Evolutionary conservation across 495 filamentous ascomycete species (phyloP), one percentile per base, ranked within the genome.

Genomic region (Penicillium malachiteum): DNA sequence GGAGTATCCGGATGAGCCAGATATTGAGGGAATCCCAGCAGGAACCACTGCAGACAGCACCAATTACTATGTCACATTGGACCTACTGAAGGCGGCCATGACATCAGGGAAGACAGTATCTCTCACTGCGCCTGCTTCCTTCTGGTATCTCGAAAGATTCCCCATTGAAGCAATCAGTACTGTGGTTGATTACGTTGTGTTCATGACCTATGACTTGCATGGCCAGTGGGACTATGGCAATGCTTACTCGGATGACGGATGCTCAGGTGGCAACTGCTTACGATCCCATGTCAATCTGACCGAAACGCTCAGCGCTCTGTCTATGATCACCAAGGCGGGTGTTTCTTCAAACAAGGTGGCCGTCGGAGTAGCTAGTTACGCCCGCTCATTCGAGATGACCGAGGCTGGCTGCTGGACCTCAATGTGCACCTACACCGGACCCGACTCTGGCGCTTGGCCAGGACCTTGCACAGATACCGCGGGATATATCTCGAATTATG

Each of bases 261-360:
- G 50, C 7, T 0, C 37, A 0, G 18, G 4, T 0, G 50, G 50
- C 0, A 38, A 66, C 54, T 77, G 75, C 55, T 63, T 77, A 1
- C 62, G 69, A 8, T 65, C 58, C 4, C 74, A 77, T 44, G 65
- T 76, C 18, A 77, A 77, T 40, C 12, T 56, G 35, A 74, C 74
- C 4, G 75, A 78, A 56, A 77, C 74, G 4, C 48, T 54, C 13
- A 47, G 65, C 31, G 62, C 71, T 5, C 56, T 78, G 1, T 51
- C 64, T 10, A 72, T 78, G 68, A 67, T 80, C 16, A 76, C 76
- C 42, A 79, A 79, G 51, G 74, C 75, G 0, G 68, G 69, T 7
- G 73, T 75, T 0, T 63, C 60, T 0, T 31, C 60, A 3, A 63
- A 57, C 43, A 71, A 71, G 58, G 47, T 79, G 26, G 8, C 69